Evolutionary conservation across 2,329 filamentous ascomycete species (phyloP), one percentile per base, ranked within the genome.

Genomic region (Monosporascus sp.): DNA sequence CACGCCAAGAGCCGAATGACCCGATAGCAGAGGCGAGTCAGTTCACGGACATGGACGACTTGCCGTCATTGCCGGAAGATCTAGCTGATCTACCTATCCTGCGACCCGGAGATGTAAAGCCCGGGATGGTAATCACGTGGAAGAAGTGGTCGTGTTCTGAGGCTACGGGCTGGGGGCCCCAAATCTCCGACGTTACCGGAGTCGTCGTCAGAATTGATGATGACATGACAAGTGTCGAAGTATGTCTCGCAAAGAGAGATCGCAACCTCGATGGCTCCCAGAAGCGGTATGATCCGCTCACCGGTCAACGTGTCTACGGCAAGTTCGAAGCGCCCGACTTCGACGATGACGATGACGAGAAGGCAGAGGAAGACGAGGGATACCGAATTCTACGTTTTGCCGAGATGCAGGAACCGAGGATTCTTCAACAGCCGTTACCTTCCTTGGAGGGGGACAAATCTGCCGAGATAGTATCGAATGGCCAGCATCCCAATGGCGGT

Each of bases 311-410:
- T 9, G 70, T 90, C 9, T 96, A 93, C 61, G 84, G 80, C 56
- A 88, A 85, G 53, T 94, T 95, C 58, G 90, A 95, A 62, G 84
- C 84, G 60, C 86, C 86, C 0, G 81, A 81, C 11, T 73, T 82
- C 7, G 79, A 84, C 6, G 81, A 83, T 11, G 83, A 84, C 0
- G 80, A 82, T 14, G 80, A 81, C 1, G 72, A 70, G 2, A 76
- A 78, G 15, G 74, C 74, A 9, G 70, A 69, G 3, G 72, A 75
- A 49, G 80, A 86, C 52, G 78, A 85, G 55, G 87, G 87, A 1
- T 74, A 79, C 48, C 78, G 84, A n/a, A 75, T 75, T 6, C 54
- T 91, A 31, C 61, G 68, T 0, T 86, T 88, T 69, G 65, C 67
- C 2, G 84, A 89, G 22, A 74, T 94, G 64, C 78, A 83, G 38